Conservation (phyloP, 495 filamentous ascomycete genomes). For the Talaromyces proteolyticus region DNA sequence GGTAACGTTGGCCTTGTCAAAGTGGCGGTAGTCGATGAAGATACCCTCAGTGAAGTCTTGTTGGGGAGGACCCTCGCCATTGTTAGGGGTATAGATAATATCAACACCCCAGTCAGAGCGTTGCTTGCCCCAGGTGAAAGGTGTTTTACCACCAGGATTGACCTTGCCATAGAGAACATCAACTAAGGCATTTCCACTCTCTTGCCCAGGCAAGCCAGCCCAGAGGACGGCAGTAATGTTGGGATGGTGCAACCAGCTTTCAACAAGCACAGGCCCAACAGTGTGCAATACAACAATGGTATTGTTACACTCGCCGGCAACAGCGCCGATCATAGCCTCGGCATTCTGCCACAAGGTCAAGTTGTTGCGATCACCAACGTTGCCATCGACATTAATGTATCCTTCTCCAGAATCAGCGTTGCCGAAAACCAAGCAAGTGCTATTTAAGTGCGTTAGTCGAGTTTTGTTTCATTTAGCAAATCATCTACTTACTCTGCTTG, state of each 20-base stretch:
- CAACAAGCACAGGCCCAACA: conserved; percentile 71
- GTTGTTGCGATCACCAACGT: conserved; percentile 88
- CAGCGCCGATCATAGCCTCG: conserved; percentile 71
- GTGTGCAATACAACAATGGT: conserved; percentile 92
- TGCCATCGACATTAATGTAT: conserved; percentile 77
- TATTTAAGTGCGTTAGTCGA: conserved; percentile 1
- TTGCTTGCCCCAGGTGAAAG: conserved; percentile 80
- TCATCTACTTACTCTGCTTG: conserved; percentile 49
- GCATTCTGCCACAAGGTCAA: conserved; percentile 83
- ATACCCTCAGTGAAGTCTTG: conserved; percentile 76
- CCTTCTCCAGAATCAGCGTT: conserved; percentile 86
- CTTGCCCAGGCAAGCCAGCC: conserved; percentile 89
- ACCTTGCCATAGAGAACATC: conserved; percentile 88
- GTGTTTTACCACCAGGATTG: conserved; percentile 79
- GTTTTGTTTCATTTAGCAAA: background rate
- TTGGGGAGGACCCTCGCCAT: conserved; percentile 66
- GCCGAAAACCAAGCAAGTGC: conserved; percentile 79
- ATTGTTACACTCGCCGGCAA: conserved; percentile 75
- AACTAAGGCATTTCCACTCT: conserved; percentile 84
- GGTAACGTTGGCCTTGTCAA: conserved; percentile 68
- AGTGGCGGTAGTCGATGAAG: conserved; percentile 91
- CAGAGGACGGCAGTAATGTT: conserved; percentile 93
- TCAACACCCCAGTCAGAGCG: conserved; percentile 70
- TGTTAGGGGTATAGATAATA: conserved; percentile 70
- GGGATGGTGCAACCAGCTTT: conserved; percentile 72